Evolutionary conservation across 2,329 filamentous ascomycete genomes (phyloP).

Genomic region (Apiospora arundinis): DNA sequence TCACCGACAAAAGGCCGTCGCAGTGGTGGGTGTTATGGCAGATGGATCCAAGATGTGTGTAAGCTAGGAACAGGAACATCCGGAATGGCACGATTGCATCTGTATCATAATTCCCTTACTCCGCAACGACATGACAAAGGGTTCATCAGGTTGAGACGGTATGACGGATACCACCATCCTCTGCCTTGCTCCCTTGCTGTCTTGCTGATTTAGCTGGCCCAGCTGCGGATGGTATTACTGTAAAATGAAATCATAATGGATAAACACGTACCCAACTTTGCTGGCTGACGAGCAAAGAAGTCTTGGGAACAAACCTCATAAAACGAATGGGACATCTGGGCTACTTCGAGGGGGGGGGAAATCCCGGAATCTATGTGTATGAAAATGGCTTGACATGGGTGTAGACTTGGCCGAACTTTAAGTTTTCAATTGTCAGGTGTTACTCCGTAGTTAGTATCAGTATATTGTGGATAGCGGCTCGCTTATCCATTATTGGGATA

Average conservation of each 20-base stretch:
- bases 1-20: slow-evolving; percentile 1
- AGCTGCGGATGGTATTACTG: background rate
- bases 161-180: background rate
- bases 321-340: background rate
- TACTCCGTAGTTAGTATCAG: background rate
- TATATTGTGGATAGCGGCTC: background rate
- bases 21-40: slow-evolving; percentile 6
- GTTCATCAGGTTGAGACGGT: background rate
- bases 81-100: slow-evolving; percentile 2
- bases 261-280: background rate
- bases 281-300: background rate
- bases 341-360: background rate
- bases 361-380: no score
- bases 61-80: background rate
- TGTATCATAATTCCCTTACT: background rate
- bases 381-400: background rate
- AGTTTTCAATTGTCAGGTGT: background rate
- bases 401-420: background rate
- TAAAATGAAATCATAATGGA: background rate
- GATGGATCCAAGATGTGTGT: slow-evolving; percentile 1
- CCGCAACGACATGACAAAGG: background rate
- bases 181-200: background rate
- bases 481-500: no score
- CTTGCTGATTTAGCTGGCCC: no score
- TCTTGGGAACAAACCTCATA: background rate